phyloP scores from a whole-genome alignment of 2,329 filamentous ascomycete species.

The Ceratocystis papillata region DNA sequence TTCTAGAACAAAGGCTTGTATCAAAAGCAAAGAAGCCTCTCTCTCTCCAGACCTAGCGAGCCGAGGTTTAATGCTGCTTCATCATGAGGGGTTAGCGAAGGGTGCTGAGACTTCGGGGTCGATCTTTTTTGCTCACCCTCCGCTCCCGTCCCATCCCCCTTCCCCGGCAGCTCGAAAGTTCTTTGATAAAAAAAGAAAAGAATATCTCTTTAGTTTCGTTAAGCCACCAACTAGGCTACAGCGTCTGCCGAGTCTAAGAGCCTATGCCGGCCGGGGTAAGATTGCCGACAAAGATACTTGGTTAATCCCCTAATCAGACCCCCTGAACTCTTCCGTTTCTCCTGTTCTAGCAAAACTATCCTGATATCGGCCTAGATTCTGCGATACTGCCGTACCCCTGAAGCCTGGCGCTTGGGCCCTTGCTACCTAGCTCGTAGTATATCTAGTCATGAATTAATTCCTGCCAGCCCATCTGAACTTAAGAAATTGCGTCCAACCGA shows the following conservation, averaged over 20 bases:
- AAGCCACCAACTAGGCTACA: no score
- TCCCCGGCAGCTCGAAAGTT: no score
- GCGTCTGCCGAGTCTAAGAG: no score
- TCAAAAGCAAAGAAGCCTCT: background rate
- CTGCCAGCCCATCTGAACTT: background rate
- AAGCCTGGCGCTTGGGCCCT: background rate
- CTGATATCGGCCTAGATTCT: background rate
- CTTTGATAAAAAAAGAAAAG: no score
- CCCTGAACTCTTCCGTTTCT: background rate
- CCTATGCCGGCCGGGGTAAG: background rate
- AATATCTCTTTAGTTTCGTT: no score
- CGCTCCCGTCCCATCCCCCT: no score
- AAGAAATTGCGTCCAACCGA: background rate
- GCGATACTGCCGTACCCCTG: background rate
- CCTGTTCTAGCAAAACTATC: background rate
- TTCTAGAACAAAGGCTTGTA: background rate
- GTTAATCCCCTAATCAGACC: background rate
- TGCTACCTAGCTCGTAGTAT: no score
- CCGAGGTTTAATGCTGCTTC: background rate
- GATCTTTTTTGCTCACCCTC: no score
- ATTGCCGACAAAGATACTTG: background rate
- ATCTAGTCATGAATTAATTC: background rate
- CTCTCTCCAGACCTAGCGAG: background rate
- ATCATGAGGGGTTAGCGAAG: conserved; percentile 2
- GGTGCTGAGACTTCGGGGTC: background rate